Evolutionary conservation across 2,329 filamentous ascomycete genomes (phyloP).

Genomic region (Phoma sp.): DNA sequence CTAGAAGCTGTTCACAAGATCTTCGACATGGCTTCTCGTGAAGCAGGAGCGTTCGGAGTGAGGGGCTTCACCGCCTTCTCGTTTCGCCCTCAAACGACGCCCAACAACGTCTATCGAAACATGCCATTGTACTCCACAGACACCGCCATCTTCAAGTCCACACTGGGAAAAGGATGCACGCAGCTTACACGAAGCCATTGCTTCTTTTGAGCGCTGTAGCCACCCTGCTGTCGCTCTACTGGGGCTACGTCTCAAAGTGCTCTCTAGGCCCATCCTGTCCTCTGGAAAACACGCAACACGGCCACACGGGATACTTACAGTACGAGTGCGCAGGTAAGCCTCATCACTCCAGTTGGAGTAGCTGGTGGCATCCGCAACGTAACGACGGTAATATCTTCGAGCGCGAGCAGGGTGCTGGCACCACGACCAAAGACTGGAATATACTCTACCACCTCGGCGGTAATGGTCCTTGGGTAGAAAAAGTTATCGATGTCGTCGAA

Average conservation of each 20-base stretch:
- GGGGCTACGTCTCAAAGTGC: constrained; percentile 2
- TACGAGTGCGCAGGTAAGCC: constrained; percentile 38
- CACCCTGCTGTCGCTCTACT: constrained; percentile 8
- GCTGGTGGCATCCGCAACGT: constrained; percentile 44
- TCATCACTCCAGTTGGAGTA: constrained; percentile 43
- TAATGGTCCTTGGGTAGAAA: constrained; percentile 63
- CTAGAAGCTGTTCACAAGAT: too few species aligned
- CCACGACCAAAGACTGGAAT: constrained; percentile 52
- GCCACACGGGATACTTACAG: constrained; percentile 29
- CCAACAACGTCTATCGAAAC: background rate
- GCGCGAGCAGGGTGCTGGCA: constrained; percentile 33
- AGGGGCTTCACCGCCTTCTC: constrained; percentile 16
- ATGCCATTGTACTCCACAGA: background rate
- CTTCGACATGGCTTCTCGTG: background rate
- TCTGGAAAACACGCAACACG: background rate
- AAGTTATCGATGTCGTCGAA: constrained; percentile 50
- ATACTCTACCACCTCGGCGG: constrained; percentile 61
- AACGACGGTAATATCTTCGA: constrained; percentile 9
- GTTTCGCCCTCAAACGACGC: constrained; percentile 1
- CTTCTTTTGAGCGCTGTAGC: background rate
- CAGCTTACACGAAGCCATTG: background rate
- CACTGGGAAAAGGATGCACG: background rate
- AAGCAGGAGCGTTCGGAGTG: constrained; percentile 1
- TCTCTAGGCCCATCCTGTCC: background rate
- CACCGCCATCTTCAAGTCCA: accelerated